Evolutionary conservation across 176 grass and related monocot genomes (phyloP).

Genomic region (Microstegium vimineum): DNA sequence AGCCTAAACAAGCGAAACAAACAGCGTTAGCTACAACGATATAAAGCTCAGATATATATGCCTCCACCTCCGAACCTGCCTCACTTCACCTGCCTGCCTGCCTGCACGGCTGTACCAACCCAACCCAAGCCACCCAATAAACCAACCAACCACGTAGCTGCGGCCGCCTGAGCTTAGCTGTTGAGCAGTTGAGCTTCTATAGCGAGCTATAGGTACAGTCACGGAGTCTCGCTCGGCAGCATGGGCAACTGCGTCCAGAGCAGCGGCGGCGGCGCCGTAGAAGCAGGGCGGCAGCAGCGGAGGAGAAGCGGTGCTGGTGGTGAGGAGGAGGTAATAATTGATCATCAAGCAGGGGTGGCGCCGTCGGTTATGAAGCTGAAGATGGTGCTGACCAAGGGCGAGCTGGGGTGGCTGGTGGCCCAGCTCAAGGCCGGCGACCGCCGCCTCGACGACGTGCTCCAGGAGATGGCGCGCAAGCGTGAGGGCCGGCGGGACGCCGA

Average conservation of each 20-base stretch:
- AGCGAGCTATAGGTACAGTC: background rate
- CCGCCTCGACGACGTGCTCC: slow-evolving; percentile 54
- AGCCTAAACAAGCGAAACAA: no score
- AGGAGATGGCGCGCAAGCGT: slow-evolving; percentile 47
- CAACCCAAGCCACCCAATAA: background rate
- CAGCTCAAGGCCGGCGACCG: slow-evolving; percentile 54
- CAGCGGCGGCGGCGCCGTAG: background rate
- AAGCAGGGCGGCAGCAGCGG: background rate
- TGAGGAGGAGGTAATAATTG: background rate
- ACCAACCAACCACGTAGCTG: background rate
- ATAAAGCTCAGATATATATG: background rate
- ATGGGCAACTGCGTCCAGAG: slow-evolving; percentile 50
- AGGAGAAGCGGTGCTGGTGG: no score
- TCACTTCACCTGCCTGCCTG: no score
- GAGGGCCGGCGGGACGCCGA: background rate
- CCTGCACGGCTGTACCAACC: background rate
- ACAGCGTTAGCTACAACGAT: background rate
- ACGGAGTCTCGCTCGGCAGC: background rate
- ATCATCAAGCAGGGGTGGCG: background rate
- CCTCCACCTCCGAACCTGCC: background rate
- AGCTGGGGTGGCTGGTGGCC: slow-evolving; percentile 75
- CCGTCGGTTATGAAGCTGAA: slow-evolving; percentile 52
- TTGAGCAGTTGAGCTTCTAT: slow-evolving; percentile 2
- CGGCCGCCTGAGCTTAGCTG: background rate
- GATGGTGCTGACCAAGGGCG: slow-evolving; percentile 61